Base-by-base conservation (phyloP, 139 green algal genomes). In the Desmodesmus armatus region DNA sequence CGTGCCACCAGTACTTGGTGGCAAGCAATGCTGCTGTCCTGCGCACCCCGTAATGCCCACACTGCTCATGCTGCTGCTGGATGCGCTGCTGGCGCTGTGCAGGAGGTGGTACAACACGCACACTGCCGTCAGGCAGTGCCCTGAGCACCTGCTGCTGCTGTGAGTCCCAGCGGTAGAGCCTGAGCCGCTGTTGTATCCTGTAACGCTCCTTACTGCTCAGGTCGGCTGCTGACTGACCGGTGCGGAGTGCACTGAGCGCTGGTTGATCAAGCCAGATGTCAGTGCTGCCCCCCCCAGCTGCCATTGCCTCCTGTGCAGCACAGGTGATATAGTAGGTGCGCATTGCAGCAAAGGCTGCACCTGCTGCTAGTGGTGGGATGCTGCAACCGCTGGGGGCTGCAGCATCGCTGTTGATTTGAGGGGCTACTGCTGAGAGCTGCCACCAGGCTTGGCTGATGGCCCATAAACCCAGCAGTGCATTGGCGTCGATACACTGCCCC, bases 101-200 rank as follows among this genome's bases (percentile, higher is more conserved):
- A 67, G 72, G 72, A 47, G n/a, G 44, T 13, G 72, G 72, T 5
- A 66, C 72, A 29, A 19, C 3, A 17, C 47, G 33, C 1, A 4
- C 13, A 31, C 11, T 80, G 29, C 47, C 47, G 35, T 80, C 72
- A 49, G 72, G 35, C 72, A 80, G n/a, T n/a, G n/a, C n/a, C n/a
- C n/a, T 80, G n/a, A 31, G 27, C 23, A 44, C 47, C 2, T 47
- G 17, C 9, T 66, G 6, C 13, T 47, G 13, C 11, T 13, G 47
- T n/a, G 43, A 11, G 0, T 4, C 2, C 72, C 9, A 47, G 0
- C 5, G 44, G 40, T 80, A 80, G 15, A 66, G 40, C 27, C 25
- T 13, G 6, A 78, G 40, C 5, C 71, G 41, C 40, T 78, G 62
- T 4, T n/a, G 37, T 5, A 25, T 43, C 2, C 71, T 31, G 71